Evolutionary conservation across 495 filamentous ascomycete species (phyloP).

Genomic region (Bombardia bombarda): DNA sequence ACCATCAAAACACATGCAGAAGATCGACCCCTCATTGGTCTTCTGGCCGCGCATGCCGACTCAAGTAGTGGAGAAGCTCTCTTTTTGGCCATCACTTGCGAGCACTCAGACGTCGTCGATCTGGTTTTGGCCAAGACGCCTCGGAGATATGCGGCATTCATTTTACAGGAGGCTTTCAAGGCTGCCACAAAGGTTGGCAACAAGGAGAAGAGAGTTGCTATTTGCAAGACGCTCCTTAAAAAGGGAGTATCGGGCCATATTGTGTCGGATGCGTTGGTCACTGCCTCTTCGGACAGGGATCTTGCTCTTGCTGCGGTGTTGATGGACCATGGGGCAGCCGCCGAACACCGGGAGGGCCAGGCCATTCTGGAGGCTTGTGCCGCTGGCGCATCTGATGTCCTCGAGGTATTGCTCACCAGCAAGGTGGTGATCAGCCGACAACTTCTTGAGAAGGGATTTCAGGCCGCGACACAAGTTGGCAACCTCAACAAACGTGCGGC

Average conservation of each 20-base stretch:
- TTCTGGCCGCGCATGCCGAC: slow-evolving; percentile 31
- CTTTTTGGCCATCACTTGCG: slow-evolving; percentile 24
- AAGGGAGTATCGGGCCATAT: slow-evolving; percentile 25
- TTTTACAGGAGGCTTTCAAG: slow-evolving; percentile 24
- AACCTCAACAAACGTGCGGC: slow-evolving; percentile 30
- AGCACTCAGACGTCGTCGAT: slow-evolving; percentile 27
- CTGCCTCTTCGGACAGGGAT: slow-evolving; percentile 37
- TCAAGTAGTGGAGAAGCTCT: slow-evolving; percentile 34
- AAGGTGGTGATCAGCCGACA: slow-evolving; percentile 20
- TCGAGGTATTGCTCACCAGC: slow-evolving; percentile 31
- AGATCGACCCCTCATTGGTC: slow-evolving; percentile 32
- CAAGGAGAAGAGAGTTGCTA: slow-evolving; percentile 20
- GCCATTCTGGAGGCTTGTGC: slow-evolving; percentile 37
- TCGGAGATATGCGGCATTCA: slow-evolving; percentile 14
- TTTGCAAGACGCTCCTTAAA: slow-evolving; percentile 28
- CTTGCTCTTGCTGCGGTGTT: slow-evolving; percentile 32
- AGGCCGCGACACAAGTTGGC: slow-evolving; percentile 33
- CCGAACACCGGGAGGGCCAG: slow-evolving; percentile 37
- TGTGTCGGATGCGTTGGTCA: slow-evolving; percentile 32
- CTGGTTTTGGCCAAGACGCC: slow-evolving; percentile 26
- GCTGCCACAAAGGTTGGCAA: slow-evolving; percentile 24
- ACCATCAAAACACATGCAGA: slow-evolving; percentile 28
- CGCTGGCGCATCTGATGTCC: slow-evolving; percentile 28
- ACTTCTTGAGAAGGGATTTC: slow-evolving; percentile 33
- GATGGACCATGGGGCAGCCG: slow-evolving; percentile 31